Conservation (phyloP, 305 asterid genomes). For the Euphrasia arctica region DNA sequence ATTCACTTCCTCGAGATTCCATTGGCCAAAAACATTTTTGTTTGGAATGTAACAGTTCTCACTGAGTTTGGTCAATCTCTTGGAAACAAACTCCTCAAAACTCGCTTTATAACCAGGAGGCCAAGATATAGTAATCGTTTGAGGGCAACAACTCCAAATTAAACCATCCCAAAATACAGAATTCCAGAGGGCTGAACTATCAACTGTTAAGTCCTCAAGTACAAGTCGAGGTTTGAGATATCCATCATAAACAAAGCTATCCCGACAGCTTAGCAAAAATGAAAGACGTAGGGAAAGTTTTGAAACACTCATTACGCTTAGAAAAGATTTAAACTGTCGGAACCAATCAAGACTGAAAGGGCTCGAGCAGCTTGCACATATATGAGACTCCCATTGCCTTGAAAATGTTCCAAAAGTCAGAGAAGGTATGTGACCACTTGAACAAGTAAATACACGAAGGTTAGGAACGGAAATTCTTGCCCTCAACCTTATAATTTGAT, state of each 20-base stretch:
- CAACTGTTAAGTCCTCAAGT: slow-evolving; percentile 16
- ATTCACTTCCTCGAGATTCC: slow-evolving; percentile 18
- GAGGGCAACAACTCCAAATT: slow-evolving; percentile 26
- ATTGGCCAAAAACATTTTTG: background rate
- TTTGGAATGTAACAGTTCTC: background rate
- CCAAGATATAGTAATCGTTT: background rate
- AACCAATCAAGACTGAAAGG: background rate
- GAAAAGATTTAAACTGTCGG: background rate
- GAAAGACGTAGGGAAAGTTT: background rate
- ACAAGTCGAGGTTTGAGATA: background rate
- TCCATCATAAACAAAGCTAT: too few species aligned
- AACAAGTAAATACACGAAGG: background rate
- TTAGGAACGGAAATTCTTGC: slow-evolving; percentile 21
- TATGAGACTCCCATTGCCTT: slow-evolving; percentile 20
- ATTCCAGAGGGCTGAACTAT: background rate
- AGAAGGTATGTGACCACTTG: background rate
- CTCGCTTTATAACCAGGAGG: background rate
- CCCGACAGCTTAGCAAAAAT: background rate
- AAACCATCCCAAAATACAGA: slow-evolving; percentile 8
- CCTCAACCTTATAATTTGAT: background rate
- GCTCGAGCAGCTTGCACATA: background rate
- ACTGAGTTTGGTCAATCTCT: background rate
- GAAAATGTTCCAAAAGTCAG: slow-evolving; percentile 1
- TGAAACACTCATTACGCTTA: background rate
- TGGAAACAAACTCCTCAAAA: background rate